Base-by-base conservation (phyloP, 352 stramenopile genomes). In the Globisporangium rhizosaccharum region DNA sequence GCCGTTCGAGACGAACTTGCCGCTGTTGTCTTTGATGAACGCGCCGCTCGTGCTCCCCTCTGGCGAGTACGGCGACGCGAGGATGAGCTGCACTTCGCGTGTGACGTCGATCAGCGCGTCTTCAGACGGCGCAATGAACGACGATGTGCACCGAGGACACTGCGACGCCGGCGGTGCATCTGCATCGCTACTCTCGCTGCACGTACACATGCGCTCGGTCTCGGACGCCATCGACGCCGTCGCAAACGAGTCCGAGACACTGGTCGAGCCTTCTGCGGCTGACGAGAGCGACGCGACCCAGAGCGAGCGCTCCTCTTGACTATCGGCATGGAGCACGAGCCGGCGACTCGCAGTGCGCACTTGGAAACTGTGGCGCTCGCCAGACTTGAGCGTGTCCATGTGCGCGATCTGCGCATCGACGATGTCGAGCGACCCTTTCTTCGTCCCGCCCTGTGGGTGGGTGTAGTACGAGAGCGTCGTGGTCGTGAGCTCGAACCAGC, bases 61-160 rank as follows among this genome's bases (percentile, higher is more conserved):
- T 3, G 85, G 85, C 0, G 83, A 93, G 39, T 95, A 95, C 6
- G 85, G 85, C 54, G 85, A 95, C 36, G 83, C 73, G 33, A 95
- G 55, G 25, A 95, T 84, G 41, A 93, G 67, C 62, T 92, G 83
- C 10, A 92, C 84, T 70, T 95, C 85, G 1, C 81, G 75, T 0
- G 82, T 75, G 3, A 93, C 82, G 45, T 94, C 85, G 12, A 80
- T 47, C 57, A 90, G 71, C 6, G 78, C 73, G 51, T 92, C 85
- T 58, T 90, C 82, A 0, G 78, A 85, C 49, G 89, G 88, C 9
- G 76, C 86, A 55, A 90, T 90, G 57, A 92, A 92, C 11, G 82
- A 92, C 10, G 81, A 80, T 67, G 80, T 83, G 64, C 82, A 92
- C 2, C 82, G 75, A 11, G 73, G 75, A 41, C 82, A 92, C 42